These are phyloP conservation scores for Colletotrichum sp. DNA, from an alignment of 2,329 filamentous ascomycete genomes.

Conservation along the genomic window DNA sequence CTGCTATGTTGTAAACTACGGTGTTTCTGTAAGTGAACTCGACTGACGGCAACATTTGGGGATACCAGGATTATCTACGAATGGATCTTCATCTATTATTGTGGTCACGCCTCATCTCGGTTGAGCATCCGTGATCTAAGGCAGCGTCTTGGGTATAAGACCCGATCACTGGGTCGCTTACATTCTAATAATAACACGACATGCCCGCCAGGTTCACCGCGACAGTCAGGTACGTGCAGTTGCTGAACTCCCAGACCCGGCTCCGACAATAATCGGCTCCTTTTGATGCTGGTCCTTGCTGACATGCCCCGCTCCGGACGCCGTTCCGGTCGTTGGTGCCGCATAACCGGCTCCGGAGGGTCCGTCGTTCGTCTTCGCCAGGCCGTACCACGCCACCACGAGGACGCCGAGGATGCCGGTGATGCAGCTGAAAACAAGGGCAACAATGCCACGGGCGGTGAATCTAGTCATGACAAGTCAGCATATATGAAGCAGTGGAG, in stretches of 20 bases:
- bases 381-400: conserved; percentile 72
- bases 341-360: neutral
- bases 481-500: neutral
- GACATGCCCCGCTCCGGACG: neutral
- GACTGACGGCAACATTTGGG: neutral
- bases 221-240: neutral
- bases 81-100: neutral
- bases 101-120: neutral
- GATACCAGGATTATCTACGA: neutral
- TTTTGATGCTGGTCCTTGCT: neutral
- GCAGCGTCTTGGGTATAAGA: neutral
- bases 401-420: conserved; percentile 72
- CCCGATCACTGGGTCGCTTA: neutral
- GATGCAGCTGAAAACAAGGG: conserved; percentile 74
- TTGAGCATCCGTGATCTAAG: neutral
- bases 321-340: neutral
- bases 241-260: neutral
- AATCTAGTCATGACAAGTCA: conserved; percentile 49
- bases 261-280: neutral
- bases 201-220: neutral
- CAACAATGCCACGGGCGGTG: conserved; percentile 73
- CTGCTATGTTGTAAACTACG: neutral
- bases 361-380: conserved; percentile 31
- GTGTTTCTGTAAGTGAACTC: neutral
- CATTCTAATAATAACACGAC: neutral